Evolutionary conservation across 257 asterid species (phyloP).

Genomic region (Jasminum sambac): DNA sequence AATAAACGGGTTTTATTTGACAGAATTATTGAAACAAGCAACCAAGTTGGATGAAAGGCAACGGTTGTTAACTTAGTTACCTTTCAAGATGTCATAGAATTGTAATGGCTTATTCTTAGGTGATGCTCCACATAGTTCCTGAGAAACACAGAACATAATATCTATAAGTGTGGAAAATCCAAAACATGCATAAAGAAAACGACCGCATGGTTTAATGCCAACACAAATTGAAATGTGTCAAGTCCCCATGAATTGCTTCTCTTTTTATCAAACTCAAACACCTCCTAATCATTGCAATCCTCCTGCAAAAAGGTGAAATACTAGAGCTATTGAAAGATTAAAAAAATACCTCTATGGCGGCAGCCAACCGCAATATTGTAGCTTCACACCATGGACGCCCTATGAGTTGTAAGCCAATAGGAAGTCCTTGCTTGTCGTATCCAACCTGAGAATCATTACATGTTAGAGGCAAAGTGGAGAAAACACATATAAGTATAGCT

Average conservation of each 20-base stretch:
- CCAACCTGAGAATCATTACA: slow-evolving; percentile 58
- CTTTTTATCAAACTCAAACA: too few species aligned
- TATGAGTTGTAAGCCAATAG: slow-evolving; percentile 85
- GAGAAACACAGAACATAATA: slow-evolving; percentile 23
- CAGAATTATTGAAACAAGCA: not conserved
- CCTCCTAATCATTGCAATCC: too few species aligned
- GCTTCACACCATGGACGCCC: slow-evolving; percentile 99
- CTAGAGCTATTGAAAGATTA: not conserved
- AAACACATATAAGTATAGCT: not conserved
- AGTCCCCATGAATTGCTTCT: too few species aligned
- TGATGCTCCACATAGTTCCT: slow-evolving; percentile 68
- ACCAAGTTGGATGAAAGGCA: not conserved
- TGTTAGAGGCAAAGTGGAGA: slow-evolving; percentile 3
- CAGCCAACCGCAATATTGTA: slow-evolving; percentile 79
- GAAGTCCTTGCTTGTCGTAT: slow-evolving; percentile 93
- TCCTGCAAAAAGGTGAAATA: too few species aligned
- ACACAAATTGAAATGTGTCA: too few species aligned
- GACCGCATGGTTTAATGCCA: too few species aligned
- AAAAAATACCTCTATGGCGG: slow-evolving; percentile 70
- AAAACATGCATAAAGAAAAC: not conserved
- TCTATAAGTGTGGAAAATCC: slow-evolving; percentile 6
- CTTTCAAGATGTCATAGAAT: slow-evolving; percentile 71
- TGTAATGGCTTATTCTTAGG: slow-evolving; percentile 78
- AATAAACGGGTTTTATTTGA: not conserved
- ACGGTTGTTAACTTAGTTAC: slow-evolving; percentile 37